Evolutionary conservation across 2,329 filamentous ascomycete species (phyloP).

Genomic region (Verticillium nubilum): DNA sequence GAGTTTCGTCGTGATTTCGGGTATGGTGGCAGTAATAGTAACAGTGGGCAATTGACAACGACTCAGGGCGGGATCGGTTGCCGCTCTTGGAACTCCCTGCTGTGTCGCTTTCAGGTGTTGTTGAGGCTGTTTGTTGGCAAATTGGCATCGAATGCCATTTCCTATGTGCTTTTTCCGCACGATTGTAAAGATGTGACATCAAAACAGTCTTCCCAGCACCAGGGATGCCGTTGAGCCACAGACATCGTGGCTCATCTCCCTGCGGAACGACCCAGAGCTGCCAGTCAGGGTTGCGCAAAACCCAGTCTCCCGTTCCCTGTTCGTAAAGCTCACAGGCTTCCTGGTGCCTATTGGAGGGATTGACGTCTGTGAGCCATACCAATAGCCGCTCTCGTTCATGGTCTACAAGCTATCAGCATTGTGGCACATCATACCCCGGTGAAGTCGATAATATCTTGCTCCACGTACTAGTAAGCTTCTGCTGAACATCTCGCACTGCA

Average conservation of each 20-base stretch:
- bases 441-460: neutral
- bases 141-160: neutral
- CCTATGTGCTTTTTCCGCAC: neutral
- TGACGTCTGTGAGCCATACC: neutral
- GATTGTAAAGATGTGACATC: neutral
- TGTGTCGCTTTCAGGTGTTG: neutral
- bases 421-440: neutral
- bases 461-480: neutral
- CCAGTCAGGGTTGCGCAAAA: neutral
- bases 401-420: neutral
- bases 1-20: neutral
- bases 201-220: neutral
- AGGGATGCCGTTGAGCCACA: neutral
- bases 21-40: constrained; percentile 1
- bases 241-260: neutral
- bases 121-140: neutral
- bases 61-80: neutral
- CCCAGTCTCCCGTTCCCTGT: neutral
- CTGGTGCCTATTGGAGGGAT: neutral
- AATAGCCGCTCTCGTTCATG: neutral
- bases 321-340: neutral
- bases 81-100: neutral
- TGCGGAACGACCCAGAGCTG: neutral
- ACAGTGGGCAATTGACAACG: neutral
- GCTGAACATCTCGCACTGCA: neutral